Evolutionary conservation across 805 yeast genomes (phyloP).

Genomic region (Lachancea nothofagi): DNA sequence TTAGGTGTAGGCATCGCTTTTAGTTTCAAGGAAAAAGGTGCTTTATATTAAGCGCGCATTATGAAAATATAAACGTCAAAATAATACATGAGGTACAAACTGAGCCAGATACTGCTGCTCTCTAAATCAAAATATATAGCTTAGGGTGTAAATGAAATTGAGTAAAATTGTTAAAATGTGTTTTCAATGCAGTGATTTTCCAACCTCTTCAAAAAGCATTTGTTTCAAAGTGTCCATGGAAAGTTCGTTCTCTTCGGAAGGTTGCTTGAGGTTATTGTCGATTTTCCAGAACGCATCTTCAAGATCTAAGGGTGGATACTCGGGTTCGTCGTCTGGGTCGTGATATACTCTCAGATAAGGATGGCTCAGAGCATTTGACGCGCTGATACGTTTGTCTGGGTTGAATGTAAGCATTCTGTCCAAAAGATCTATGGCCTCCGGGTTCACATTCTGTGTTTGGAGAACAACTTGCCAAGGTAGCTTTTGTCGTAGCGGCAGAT

Average conservation of each 20-base stretch:
- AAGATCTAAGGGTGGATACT: conserved; percentile 32
- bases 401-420: conserved; percentile 68
- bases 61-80: background rate
- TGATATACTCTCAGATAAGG: conserved; percentile 66
- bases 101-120: no score
- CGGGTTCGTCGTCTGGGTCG: conserved; percentile 68
- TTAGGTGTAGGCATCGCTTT: no score
- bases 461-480: conserved; percentile 38
- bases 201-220: conserved; percentile 75
- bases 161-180: background rate
- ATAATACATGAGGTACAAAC: background rate
- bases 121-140: conserved; percentile 1
- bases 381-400: conserved; percentile 69
- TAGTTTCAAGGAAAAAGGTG: no score
- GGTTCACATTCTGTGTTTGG: conserved; percentile 31
- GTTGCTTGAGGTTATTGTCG: conserved; percentile 33
- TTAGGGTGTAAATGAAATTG: background rate
- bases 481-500: conserved; percentile 57
- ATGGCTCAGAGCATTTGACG: conserved; percentile 66
- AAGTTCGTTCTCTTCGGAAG: conserved; percentile 60
- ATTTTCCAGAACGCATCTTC: conserved; percentile 39
- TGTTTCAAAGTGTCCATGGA: conserved; percentile 67
- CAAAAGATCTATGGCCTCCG: conserved; percentile 52
- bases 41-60: background rate
- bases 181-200: conserved; percentile 38